Evolutionary conservation across 371 early-diverging fungal genomes (phyloP).

Genomic region (Mucor mucedo): DNA sequence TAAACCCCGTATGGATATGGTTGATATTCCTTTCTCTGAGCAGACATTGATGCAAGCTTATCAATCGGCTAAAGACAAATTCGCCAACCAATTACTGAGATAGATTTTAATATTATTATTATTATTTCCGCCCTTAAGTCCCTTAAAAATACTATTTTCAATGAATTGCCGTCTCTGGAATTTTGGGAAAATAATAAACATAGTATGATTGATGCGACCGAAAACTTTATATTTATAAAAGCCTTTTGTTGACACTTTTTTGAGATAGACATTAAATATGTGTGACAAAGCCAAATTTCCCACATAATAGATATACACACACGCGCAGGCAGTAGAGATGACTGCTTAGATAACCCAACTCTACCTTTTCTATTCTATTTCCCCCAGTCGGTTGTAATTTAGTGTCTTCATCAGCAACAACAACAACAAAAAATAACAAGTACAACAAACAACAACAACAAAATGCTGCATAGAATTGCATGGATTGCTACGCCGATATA

Average conservation of each 20-base stretch:
- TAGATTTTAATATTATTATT: conserved; percentile 31
- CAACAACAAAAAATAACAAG: not conserved
- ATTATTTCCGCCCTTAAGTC: not conserved
- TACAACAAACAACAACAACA: conserved; percentile 4
- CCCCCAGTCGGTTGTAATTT: no score
- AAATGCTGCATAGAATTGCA: not conserved
- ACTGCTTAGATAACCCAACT: no score
- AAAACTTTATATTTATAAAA: not conserved
- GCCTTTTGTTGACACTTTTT: no score
- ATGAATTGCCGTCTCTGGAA: conserved; percentile 15
- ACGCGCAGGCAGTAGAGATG: no score
- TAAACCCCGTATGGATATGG: conserved; percentile 78
- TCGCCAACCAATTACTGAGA: conserved; percentile 79
- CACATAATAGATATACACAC: no score
- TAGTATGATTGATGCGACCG: not conserved
- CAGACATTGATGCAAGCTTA: conserved; percentile 91
- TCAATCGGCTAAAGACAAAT: conserved; percentile 87
- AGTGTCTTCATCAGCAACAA: not conserved
- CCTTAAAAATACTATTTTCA: conserved; percentile 6
- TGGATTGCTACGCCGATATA: conserved; percentile 2
- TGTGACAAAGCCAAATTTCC: not conserved
- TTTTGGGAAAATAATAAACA: conserved; percentile 7
- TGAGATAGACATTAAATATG: not conserved
- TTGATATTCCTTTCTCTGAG: conserved; percentile 88
- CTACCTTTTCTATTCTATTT: no score